Evolutionary conservation across 192 early-diverging fungal species (phyloP).

Genomic region (Chytriomyces hyalinus): DNA sequence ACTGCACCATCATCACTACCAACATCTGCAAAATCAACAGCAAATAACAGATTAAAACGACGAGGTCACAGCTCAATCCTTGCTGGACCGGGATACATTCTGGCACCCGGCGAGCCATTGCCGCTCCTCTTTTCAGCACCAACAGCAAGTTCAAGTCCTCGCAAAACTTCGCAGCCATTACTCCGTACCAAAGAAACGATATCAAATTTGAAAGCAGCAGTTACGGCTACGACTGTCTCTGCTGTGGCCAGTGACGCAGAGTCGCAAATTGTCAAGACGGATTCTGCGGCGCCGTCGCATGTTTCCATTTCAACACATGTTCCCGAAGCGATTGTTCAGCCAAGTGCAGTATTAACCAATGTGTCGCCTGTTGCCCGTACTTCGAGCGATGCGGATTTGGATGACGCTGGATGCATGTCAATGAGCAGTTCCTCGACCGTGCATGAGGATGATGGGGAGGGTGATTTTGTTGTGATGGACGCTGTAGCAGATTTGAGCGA

Average conservation of each 20-base stretch:
- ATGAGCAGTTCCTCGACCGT: background rate
- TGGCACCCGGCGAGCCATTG: slow-evolving; percentile 14
- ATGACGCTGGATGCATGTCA: background rate
- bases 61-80: slow-evolving; percentile 19
- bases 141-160: background rate
- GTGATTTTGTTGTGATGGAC: slow-evolving; percentile 10
- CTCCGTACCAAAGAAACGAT: background rate
- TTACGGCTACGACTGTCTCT: background rate
- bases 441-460: slow-evolving; percentile 12
- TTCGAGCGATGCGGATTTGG: no score
- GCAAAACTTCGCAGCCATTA: background rate
- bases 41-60: background rate
- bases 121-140: slow-evolving; percentile 10
- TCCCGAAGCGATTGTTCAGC: background rate
- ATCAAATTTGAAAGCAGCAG: background rate
- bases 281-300: background rate
- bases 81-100: slow-evolving; percentile 32
- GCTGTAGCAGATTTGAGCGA: background rate
- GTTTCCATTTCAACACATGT: background rate
- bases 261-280: background rate
- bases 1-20: background rate
- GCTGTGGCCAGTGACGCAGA: background rate
- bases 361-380: background rate
- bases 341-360: background rate
- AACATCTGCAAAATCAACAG: background rate